These are phyloP conservation scores for Hypoxylon crocopeplum DNA, from an alignment of 495 filamentous ascomycete genomes.

Conservation along the genomic window DNA sequence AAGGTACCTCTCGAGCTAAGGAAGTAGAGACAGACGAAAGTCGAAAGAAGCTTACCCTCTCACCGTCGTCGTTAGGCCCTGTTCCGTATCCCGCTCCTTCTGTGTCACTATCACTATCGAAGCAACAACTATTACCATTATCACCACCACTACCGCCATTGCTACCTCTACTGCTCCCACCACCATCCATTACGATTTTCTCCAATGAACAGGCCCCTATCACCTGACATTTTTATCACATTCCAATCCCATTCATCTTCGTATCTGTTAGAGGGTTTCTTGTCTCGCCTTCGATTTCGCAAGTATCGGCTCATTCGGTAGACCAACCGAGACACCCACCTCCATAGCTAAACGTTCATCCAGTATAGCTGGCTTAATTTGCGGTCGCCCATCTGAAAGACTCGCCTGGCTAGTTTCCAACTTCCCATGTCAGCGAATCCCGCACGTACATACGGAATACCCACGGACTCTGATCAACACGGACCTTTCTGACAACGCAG, in stretches of 20 bases:
- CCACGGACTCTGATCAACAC: conserved; percentile 37
- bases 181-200: conserved; percentile 11
- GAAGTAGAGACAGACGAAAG: no score
- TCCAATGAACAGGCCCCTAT: conserved; percentile 10
- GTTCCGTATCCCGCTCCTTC: conserved; percentile 3
- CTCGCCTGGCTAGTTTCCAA: conserved; percentile 4
- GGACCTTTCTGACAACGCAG: conserved; percentile 21
- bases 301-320: conserved; percentile 29
- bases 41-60: conserved; percentile 17
- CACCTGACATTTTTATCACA: conserved; percentile 26
- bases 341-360: conserved; percentile 1
- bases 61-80: conserved; percentile 6
- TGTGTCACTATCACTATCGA: neutral
- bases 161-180: conserved; percentile 5
- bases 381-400: conserved; percentile 7
- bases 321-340: conserved; percentile 13
- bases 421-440: conserved; percentile 15
- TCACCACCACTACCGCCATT: neutral
- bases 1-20: neutral
- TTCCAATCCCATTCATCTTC: conserved; percentile 7
- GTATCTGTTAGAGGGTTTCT: conserved; percentile 9
- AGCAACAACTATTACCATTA: neutral
- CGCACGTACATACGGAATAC: conserved; percentile 22
- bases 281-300: conserved; percentile 9
- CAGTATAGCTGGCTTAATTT: conserved; percentile 19